Evolutionary conservation across 2,329 filamentous ascomycete genomes (phyloP).

Genomic region (Exophiala viscosa): DNA sequence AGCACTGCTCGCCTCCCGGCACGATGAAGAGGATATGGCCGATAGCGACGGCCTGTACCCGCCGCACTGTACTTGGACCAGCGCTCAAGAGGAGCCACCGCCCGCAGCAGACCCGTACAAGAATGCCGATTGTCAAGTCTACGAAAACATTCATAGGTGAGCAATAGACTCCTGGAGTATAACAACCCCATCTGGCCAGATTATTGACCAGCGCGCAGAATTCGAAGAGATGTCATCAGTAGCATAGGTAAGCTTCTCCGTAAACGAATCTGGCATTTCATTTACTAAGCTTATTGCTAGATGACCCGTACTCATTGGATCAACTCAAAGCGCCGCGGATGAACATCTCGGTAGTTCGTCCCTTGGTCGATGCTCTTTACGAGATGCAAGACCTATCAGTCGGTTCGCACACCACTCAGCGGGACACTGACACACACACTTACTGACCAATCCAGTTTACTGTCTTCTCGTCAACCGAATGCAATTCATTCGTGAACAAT

Average conservation of each 20-base stretch:
- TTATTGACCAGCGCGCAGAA: conserved; percentile 9
- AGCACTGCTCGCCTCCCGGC: conserved; percentile 23
- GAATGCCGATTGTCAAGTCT: conserved; percentile 24
- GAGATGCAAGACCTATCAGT: conserved; percentile 75
- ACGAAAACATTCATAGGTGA: conserved; percentile 27
- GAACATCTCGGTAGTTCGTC: conserved; percentile 74
- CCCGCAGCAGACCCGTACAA: conserved; percentile 22
- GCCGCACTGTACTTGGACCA: conserved; percentile 27
- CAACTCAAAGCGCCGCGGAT: conserved; percentile 77
- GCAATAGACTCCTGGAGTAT: background rate
- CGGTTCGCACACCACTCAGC: conserved; percentile 43
- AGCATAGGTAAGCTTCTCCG: conserved; percentile 26
- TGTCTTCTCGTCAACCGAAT: conserved; percentile 77
- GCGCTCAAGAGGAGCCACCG: conserved; percentile 17
- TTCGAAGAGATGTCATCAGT: conserved; percentile 32
- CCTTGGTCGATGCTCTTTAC: conserved; percentile 79
- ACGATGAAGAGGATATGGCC: conserved; percentile 23
- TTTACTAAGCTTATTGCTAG: conserved; percentile 33
- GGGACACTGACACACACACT: background rate
- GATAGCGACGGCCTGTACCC: conserved; percentile 30
- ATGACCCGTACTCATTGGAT: conserved; percentile 66
- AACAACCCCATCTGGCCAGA: too few relatives aligned
- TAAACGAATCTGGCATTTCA: background rate
- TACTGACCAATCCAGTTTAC: conserved; percentile 56
- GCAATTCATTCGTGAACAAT: conserved; percentile 75